Evolutionary conservation across 345 rosid genomes (phyloP), one percentile per base, ranked within the genome.

Genomic region (Linum usitatissimum): DNA sequence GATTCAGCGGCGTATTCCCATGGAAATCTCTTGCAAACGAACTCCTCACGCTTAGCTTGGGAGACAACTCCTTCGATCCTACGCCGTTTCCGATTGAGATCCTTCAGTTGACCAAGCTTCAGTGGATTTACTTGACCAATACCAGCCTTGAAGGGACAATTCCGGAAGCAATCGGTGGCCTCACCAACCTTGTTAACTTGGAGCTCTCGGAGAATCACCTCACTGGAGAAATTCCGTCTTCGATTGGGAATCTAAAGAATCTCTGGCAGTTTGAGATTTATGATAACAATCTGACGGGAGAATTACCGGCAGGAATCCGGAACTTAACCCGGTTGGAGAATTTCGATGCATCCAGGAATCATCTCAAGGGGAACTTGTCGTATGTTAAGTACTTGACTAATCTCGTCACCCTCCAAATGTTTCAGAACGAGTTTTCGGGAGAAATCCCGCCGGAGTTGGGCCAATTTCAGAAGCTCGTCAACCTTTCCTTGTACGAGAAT

Each of bases 371-470:
- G 0, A 77, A 79, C 45, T 70, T 92, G 61, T 78, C 91, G 4
- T 94, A 82, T 70, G 59, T 87, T 42, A 68, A 74, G 56, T 72
- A 49, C 73, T 70, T 92, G 71, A 74, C 73, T 39, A 87, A 83
- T 49, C 75, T 92, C 13, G 83, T 81, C 6, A 71, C 83, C 14
- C 67, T 92, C 15, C 98, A 92, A 70, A 69, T 89, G 14, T 77
- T 77, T 57, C 53, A 68, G 60, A 92, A 92, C 71, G 18, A 39
- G 34, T 56, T 92, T 19, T 60, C 83, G 1, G 98, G 98, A 18
- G 84, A 83, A 75, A 69, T 92, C 1, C 98, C 98, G 0, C 36
- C 18, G 0, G 98, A 89, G 76, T 68, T 92, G 3, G 97, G 98
- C 0, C 75, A 73, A 5, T 92, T 90, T 57, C 78, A 70, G 59